phyloP scores from a whole-genome alignment of 768 basidiomycete species.

The Lepiota venenata region DNA sequence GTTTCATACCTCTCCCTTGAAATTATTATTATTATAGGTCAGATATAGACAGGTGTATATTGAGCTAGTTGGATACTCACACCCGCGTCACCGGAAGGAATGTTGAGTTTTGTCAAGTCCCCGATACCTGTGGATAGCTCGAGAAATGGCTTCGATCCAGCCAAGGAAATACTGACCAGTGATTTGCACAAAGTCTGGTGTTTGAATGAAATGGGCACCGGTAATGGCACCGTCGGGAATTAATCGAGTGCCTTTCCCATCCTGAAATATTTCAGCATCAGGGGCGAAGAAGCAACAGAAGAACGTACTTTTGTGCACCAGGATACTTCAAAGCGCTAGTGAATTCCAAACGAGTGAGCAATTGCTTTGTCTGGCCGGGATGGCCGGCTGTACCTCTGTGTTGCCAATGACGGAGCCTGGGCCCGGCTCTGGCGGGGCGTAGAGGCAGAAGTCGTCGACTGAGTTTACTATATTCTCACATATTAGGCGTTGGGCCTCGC shows the following conservation, averaged over 20 bases:
- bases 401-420: slow-evolving; percentile 53
- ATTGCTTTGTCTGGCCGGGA: not conserved
- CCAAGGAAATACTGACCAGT: slow-evolving; percentile 39
- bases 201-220: slow-evolving; percentile 66
- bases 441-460: slow-evolving; percentile 47
- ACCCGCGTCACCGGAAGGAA: slow-evolving; percentile 54
- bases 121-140: slow-evolving; percentile 43
- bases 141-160: not conserved
- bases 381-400: slow-evolving; percentile 44
- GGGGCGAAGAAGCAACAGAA: not conserved
- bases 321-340: slow-evolving; percentile 37
- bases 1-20: slow-evolving; percentile 22
- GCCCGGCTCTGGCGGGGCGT: slow-evolving; percentile 44
- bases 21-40: not conserved
- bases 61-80: slow-evolving; percentile 27
- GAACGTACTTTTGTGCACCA: slow-evolving; percentile 38
- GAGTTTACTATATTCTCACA: slow-evolving; percentile 43
- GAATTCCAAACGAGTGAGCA: slow-evolving; percentile 9
- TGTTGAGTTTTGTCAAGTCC: slow-evolving; percentile 62
- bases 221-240: slow-evolving; percentile 72
- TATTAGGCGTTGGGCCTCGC: slow-evolving; percentile 8
- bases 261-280: slow-evolving; percentile 27
- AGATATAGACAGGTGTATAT: not conserved
- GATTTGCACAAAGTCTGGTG: slow-evolving; percentile 73
- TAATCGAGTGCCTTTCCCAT: slow-evolving; percentile 57